A percentile compares a stretch with the other conserved stretches of the same genome.
Evolutionary conservation across 208 protist genomes (phyloP).

Genomic region (Naegleria fowleri): DNA sequence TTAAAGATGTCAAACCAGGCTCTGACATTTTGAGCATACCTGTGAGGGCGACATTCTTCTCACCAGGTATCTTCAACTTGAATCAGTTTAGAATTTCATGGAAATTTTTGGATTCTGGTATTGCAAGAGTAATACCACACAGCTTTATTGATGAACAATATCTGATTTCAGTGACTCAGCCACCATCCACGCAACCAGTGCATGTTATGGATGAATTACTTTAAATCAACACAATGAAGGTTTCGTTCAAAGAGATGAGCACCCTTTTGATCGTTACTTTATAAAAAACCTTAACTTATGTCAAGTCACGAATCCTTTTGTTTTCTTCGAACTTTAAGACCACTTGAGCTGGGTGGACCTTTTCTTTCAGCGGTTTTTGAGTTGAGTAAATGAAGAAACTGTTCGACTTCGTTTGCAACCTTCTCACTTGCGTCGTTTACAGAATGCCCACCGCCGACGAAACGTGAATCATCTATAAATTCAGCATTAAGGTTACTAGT

Average conservation of each 20-base stretch:
- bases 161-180: not conserved
- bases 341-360: not conserved
- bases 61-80: not conserved
- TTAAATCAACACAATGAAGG: too few species aligned
- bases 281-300: too few species aligned
- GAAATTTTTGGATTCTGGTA: not conserved
- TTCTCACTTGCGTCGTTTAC: too few species aligned
- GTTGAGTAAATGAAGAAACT: not conserved
- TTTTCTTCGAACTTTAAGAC: not conserved
- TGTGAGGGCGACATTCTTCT: not conserved
- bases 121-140: not conserved
- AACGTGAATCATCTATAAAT: not conserved
- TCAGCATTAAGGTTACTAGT: not conserved
- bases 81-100: conserved; percentile 14
- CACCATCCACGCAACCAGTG: not conserved
- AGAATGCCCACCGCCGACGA: too few species aligned
- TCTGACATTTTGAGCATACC: not conserved
- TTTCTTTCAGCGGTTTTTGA: not conserved
- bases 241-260: too few species aligned
- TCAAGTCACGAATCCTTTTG: not conserved
- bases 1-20: not conserved
- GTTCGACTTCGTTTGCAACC: not conserved
- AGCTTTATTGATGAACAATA: not conserved
- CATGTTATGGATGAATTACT: too few species aligned
- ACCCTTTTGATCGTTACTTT: too few species aligned